Evolutionary conservation across 345 rosid species (phyloP).

Genomic region (Linum usitatissimum): DNA sequence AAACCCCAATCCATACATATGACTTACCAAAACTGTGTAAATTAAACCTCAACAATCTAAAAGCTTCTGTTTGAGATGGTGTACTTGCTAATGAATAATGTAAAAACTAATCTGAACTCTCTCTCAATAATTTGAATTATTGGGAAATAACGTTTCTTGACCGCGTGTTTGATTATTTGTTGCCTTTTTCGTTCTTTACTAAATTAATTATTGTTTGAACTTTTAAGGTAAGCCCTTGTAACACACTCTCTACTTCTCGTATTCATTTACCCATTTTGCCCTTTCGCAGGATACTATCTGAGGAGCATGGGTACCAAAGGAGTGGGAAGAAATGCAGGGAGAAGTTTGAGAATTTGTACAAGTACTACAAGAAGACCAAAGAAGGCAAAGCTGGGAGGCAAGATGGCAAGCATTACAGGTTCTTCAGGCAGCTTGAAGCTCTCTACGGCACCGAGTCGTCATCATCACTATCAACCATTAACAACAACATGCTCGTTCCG

Average conservation of each 20-base stretch:
- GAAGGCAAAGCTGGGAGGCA: slow-evolving; percentile 51
- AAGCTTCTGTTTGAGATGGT: too few relatives aligned
- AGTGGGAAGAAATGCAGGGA: slow-evolving; percentile 57
- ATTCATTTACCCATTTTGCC: background rate
- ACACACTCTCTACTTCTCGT: background rate
- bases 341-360: slow-evolving; percentile 54
- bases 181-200: too few relatives aligned
- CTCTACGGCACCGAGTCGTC: slow-evolving; percentile 21
- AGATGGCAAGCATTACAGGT: slow-evolving; percentile 51
- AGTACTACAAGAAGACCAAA: slow-evolving; percentile 57
- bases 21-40: too few relatives aligned
- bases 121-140: too few relatives aligned
- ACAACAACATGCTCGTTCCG: background rate
- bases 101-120: too few relatives aligned
- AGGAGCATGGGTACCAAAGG: slow-evolving; percentile 48
- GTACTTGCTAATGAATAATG: too few relatives aligned
- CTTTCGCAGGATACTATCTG: slow-evolving; percentile 57
- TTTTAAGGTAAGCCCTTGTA: too few relatives aligned
- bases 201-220: too few relatives aligned
- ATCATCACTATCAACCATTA: slow-evolving; percentile 17
- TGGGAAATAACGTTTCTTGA: too few relatives aligned
- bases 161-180: too few relatives aligned
- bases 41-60: too few relatives aligned
- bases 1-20: too few relatives aligned
- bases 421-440: slow-evolving; percentile 52